phyloP scores from a whole-genome alignment of 805 yeast genomes.

The Blastobotrys muscicola region DNA sequence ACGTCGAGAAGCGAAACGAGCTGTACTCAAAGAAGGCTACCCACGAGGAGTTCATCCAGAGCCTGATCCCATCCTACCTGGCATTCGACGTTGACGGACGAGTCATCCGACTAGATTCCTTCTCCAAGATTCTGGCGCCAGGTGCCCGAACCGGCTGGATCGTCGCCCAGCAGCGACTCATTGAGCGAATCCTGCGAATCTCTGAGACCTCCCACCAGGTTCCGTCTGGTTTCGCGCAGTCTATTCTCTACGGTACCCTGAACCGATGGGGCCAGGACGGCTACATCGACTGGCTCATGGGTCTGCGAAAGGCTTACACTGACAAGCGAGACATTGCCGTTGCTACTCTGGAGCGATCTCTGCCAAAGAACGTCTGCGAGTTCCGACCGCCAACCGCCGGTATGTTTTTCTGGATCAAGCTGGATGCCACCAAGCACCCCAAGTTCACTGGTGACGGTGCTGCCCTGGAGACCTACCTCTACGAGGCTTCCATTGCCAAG shows the following conservation, averaged over 20 bases:
- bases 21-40: constrained; percentile 13
- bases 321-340: constrained; percentile 80
- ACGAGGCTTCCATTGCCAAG: constrained; percentile 24
- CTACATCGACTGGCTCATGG: constrained; percentile 81
- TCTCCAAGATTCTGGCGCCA: constrained; percentile 88
- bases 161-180: constrained; percentile 53
- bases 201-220: constrained; percentile 78
- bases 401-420: constrained; percentile 42
- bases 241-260: constrained; percentile 59
- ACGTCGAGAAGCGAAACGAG: constrained; percentile 22
- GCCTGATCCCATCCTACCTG: constrained; percentile 67
- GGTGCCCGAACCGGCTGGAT: constrained; percentile 88
- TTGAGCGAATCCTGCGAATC: constrained; percentile 58
- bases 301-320: constrained; percentile 65
- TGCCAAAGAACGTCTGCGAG: constrained; percentile 35
- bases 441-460: constrained; percentile 28
- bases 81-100: constrained; percentile 79
- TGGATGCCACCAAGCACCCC: constrained; percentile 46
- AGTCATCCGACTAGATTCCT: constrained; percentile 80
- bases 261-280: constrained; percentile 87
- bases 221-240: constrained; percentile 72
- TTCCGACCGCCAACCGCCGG: constrained; percentile 41
- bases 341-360: constrained; percentile 54
- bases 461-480: constrained; percentile 27
- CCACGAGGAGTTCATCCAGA: constrained; percentile 58